Conservation (phyloP, 225 moss, liverwort and hornwort species). For the Asterella californica region DNA sequence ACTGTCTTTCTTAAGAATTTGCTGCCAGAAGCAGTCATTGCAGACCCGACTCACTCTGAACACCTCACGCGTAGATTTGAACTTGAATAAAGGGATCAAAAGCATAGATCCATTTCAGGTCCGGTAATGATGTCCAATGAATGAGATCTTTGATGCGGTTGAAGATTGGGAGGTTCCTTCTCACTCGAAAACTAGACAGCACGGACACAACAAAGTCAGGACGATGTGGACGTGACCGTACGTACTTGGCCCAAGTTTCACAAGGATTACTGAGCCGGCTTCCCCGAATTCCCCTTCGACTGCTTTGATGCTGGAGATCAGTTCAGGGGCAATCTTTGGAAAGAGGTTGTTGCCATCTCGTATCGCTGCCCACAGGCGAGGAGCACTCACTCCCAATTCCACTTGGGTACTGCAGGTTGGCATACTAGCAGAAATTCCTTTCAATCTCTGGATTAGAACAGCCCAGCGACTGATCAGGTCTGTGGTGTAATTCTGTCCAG, state of each 20-base stretch:
- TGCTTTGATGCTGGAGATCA: slow-evolving; percentile 15
- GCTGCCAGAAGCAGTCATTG: no score
- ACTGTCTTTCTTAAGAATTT: no score
- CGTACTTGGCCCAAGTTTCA: slow-evolving; percentile 25
- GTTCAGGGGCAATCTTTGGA: slow-evolving; percentile 27
- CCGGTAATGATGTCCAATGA: background rate
- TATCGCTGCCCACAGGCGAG: background rate
- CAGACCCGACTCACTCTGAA: no score
- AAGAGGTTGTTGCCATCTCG: background rate
- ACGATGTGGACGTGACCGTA: background rate
- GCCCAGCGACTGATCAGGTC: background rate
- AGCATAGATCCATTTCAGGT: background rate
- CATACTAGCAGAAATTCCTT: background rate
- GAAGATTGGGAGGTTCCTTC: background rate
- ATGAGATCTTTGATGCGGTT: background rate
- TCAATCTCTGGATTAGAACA: background rate
- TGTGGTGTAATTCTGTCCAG: background rate
- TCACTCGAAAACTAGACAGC: background rate
- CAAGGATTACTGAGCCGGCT: slow-evolving; percentile 12
- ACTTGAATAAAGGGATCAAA: background rate
- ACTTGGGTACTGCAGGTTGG: slow-evolving; percentile 3
- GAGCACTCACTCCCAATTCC: background rate
- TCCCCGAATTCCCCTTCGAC: slow-evolving; percentile 1
- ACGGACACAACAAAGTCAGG: background rate
- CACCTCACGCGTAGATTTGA: no score